Percentiles rank a stretch among this genome's conserved stretches.
Conservation (phyloP, 306 rosid genomes). For the Malus asiatica region DNA sequence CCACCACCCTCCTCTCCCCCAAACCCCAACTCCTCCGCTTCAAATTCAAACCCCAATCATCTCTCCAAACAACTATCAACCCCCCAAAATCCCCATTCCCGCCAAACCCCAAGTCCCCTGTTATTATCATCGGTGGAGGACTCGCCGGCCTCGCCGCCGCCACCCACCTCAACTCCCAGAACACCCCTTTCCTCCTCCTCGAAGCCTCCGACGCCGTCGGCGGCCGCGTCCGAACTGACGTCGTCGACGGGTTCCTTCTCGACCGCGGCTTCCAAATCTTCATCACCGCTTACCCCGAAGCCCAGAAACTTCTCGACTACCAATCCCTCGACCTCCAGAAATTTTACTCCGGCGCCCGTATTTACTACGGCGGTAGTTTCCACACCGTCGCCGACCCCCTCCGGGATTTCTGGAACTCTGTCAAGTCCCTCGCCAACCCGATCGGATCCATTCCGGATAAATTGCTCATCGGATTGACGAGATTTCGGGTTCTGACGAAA, state of each 20-base stretch:
- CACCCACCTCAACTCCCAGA: slow-evolving; percentile 52
- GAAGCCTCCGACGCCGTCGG: slow-evolving; percentile 73
- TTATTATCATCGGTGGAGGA: slow-evolving; percentile 68
- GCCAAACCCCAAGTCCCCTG: slow-evolving; percentile 22
- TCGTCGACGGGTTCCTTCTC: slow-evolving; percentile 64
- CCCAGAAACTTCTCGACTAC: slow-evolving; percentile 62
- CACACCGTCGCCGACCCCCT: slow-evolving; percentile 85
- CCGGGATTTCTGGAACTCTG: slow-evolving; percentile 56
- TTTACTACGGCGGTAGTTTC: slow-evolving; percentile 52
- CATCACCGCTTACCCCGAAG: slow-evolving; percentile 88
- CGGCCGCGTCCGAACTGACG: slow-evolving; percentile 76
- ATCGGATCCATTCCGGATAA: slow-evolving; percentile 65
- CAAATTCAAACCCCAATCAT: slow-evolving; percentile 36
- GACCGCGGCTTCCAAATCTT: slow-evolving; percentile 94
- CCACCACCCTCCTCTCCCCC: background rate
- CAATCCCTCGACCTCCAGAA: slow-evolving; percentile 44
- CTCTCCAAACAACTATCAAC: slow-evolving; percentile 11
- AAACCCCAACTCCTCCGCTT: slow-evolving; percentile 2
- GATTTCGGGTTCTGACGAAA: slow-evolving; percentile 40
- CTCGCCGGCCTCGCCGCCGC: slow-evolving; percentile 86
- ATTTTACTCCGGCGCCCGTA: slow-evolving; percentile 69
- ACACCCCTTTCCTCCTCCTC: slow-evolving; percentile 65
- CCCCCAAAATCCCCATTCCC: slow-evolving; percentile 18
- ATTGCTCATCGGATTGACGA: slow-evolving; percentile 48
- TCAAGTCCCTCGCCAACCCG: slow-evolving; percentile 52